These are phyloP conservation scores for Cercospora canescens DNA, from an alignment of 2,329 filamentous ascomycete species.

Conservation along the genomic window DNA sequence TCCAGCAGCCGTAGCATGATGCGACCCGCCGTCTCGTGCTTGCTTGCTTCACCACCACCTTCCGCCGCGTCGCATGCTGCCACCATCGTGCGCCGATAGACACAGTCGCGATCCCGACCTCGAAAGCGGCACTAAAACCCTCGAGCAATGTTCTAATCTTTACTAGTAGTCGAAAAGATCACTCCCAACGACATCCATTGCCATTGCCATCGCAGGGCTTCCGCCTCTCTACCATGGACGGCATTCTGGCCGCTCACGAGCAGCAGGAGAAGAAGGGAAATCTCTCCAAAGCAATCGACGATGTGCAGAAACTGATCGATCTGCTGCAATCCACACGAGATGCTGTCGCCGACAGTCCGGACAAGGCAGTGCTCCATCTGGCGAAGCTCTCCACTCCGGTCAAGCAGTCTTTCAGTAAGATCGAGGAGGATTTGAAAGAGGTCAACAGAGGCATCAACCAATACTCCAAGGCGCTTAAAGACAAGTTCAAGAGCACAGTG, in stretches of 20 bases:
- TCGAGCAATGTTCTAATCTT: not conserved
- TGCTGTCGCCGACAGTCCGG: conserved; percentile 69
- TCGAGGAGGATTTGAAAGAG: conserved; percentile 79
- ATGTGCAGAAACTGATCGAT: conserved; percentile 83
- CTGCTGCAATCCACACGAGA: conserved; percentile 72
- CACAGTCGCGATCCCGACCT: not conserved
- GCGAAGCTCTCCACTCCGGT: conserved; percentile 84
- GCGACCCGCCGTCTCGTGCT: not conserved
- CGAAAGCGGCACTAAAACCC: not conserved
- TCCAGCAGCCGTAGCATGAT: not conserved
- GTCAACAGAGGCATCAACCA: conserved; percentile 79
- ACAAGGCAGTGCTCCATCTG: conserved; percentile 70
- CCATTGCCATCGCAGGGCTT: not conserved
- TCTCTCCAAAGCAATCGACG: conserved; percentile 68
- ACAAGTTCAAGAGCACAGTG: conserved; percentile 68
- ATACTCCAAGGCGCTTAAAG: conserved; percentile 83
- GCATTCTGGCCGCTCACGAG: conserved; percentile 72
- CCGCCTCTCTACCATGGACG: conserved; percentile 51
- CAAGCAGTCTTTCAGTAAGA: conserved; percentile 74
- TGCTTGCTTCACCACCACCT: not conserved
- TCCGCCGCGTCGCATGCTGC: not conserved
- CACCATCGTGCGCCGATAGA: not conserved
- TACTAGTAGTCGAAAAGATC: not conserved
- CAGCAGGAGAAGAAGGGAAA: conserved; percentile 69
- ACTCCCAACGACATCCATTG: not conserved